Base-by-base conservation (phyloP, 2,329 filamentous ascomycete species). In the Penicillium sp. region DNA sequence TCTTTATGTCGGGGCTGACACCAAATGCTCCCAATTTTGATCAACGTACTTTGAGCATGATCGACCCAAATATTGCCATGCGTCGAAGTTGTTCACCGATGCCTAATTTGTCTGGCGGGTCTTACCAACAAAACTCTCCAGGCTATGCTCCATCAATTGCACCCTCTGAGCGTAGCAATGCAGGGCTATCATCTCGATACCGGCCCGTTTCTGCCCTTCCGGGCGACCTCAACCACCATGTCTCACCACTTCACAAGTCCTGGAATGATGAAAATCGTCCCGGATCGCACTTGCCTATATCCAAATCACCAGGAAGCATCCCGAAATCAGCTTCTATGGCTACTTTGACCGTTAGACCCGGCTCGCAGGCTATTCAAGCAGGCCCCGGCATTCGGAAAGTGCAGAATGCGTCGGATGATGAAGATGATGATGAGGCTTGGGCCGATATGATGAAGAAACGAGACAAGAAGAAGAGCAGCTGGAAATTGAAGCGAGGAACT, bases 81-180 rank as follows among this genome's bases (percentile, higher is more conserved):
- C 74, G 69, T 45, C 76, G 66, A 60, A 72, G 66, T 60, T 67
- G 68, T 50, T 67, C 70, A 20, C 67, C 72, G 15, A 73, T 74
- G 50, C 67, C 71, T 11, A 68, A 73, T 49, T 54, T 69, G 2
- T 66, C 73, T 7, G 61, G 64, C 53, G 53, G 58, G 53, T 40
- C 62, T 58, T 51, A 18, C 6, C 40, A 33, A 15, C 31, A 53
- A 68, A 69, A 43, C 61, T 56, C 54, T 66, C 63, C 58, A 55
- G 73, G 83, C 8, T 97, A 97, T 74, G 84, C 92, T 1, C 86
- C 92, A 1, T 97, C 93, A 1, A 96, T 99, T 63, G 93, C 94
- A 2, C 94, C 94, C 1, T 96, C 91, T 5, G 94, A 97, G 77
- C 88, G 94, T 58, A 97, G 92, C 80, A 97, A 95, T 71, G 80